These are phyloP conservation scores for Blastobotrys peoriensis DNA, from an alignment of 805 yeast species.

Conservation along the genomic window DNA sequence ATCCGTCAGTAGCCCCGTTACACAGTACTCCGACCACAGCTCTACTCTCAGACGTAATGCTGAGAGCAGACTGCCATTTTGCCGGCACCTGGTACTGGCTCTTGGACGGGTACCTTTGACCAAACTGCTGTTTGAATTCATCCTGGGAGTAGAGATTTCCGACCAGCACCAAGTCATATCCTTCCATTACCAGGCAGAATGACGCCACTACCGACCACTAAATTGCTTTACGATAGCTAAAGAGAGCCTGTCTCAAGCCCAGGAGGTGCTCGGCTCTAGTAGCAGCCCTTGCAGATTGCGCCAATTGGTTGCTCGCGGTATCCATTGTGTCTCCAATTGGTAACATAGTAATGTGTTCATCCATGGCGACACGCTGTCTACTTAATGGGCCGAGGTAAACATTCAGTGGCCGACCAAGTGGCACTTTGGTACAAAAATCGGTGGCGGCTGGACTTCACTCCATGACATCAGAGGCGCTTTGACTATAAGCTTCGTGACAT, in stretches of 20 bases:
- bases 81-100: conserved; percentile 14
- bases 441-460: no score
- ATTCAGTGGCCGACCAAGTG: no score
- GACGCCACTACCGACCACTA: conserved; percentile 42
- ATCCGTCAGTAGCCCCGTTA: conserved; percentile 41
- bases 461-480: no score
- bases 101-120: conserved; percentile 16
- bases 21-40: conserved; percentile 40
- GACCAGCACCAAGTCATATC: conserved; percentile 40
- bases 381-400: no score
- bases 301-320: no score
- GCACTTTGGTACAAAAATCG: no score
- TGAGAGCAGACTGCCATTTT: conserved; percentile 21
- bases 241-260: conserved; percentile 32
- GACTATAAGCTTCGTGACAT: no score
- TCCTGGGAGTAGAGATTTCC: conserved; percentile 40
- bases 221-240: conserved; percentile 39
- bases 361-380: no score
- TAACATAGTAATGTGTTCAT: no score
- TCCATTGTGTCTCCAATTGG: no score
- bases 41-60: conserved; percentile 29
- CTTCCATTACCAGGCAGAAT: conserved; percentile 43
- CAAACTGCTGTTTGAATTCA: conserved; percentile 37
- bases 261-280: conserved; percentile 21
- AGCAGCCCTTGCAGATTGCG: conserved; percentile 3